Base-by-base conservation (phyloP, 2,329 filamentous ascomycete species). In the Colletotrichum chrysophilum region DNA sequence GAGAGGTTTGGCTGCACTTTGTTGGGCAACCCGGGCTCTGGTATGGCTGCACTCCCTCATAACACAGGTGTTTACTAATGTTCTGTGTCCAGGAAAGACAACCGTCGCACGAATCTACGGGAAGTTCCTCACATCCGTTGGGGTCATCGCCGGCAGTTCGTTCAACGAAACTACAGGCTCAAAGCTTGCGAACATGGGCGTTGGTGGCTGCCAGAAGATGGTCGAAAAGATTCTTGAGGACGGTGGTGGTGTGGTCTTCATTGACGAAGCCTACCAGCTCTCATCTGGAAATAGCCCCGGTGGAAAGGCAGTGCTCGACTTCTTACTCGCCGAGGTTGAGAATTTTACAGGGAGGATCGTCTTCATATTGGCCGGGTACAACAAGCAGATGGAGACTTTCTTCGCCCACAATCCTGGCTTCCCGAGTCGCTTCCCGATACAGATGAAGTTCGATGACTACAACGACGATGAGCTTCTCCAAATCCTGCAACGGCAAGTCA, bases 231-330 rank as follows among this genome's bases (percentile, higher is more conserved):
- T 96, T 1, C 81, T 91, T 5, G 86, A 91, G 32, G 78, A 83
- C 1, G 92, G 90, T 0, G 94, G 94, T 0, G 94, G 94, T 0
- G 92, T 92, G 0, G 79, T 95, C 2, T 96, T 96, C 80, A 93
- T 96, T 26, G 94, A 96, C 75, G 94, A 96, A 81, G 94, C 94
- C 0, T 96, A 96, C 79, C 94, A 96, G 77, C 86, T 96, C 0
- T 88, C 91, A 0, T 91, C 90, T 1, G 89, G 89, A 0, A 90
- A 91, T 71, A 93, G 85, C 26, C 79, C 81, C 4, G 90, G 90
- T 1, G 94, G 94, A 0, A 86, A 84, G 1, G 88, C 89, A 0
- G 93, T 95, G 0, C 85, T 96, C 0, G 94, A 96, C 76, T 94
- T 89, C 75, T 85, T 96, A 0, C 88, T 96, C 0, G 88, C 93